Conservation (phyloP, 306 rosid species). For the Luffa acutangula region DNA sequence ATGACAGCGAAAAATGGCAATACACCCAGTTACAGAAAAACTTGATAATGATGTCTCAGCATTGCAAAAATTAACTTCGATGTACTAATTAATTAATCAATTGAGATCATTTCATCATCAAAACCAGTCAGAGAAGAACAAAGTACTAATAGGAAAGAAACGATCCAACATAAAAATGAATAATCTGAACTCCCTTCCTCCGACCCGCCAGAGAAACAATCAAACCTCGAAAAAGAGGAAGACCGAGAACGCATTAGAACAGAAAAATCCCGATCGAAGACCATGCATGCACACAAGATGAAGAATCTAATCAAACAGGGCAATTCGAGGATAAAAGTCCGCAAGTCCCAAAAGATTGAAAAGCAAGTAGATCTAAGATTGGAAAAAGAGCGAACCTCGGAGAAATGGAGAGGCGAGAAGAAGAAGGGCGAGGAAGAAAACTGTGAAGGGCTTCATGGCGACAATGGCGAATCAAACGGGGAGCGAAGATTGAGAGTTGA, state of each 20-base stretch:
- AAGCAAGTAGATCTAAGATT: slow-evolving; percentile 48
- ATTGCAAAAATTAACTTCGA: neutral
- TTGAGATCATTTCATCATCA: neutral
- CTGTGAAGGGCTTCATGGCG: slow-evolving; percentile 27
- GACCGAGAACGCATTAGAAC: neutral
- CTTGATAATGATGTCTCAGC: neutral
- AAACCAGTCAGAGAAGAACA: neutral
- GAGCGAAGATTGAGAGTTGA: neutral
- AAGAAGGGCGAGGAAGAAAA: slow-evolving; percentile 54
- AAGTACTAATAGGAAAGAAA: neutral
- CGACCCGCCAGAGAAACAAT: neutral
- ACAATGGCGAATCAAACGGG: neutral
- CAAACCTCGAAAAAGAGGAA: neutral
- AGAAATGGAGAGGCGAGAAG: slow-evolving; percentile 61
- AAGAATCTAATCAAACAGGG: neutral
- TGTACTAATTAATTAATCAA: neutral
- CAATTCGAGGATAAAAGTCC: neutral
- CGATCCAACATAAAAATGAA: neutral
- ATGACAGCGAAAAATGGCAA: neutral
- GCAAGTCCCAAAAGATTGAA: neutral
- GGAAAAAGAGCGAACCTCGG: slow-evolving; percentile 39
- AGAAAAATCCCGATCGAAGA: neutral
- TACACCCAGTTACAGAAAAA: neutral
- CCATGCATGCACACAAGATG: neutral
- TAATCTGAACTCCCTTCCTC: neutral